Evolutionary conservation across 352 stramenopile genomes (phyloP), one percentile per base, ranked within the genome.

Genomic region (Globisporangium radiosum): DNA sequence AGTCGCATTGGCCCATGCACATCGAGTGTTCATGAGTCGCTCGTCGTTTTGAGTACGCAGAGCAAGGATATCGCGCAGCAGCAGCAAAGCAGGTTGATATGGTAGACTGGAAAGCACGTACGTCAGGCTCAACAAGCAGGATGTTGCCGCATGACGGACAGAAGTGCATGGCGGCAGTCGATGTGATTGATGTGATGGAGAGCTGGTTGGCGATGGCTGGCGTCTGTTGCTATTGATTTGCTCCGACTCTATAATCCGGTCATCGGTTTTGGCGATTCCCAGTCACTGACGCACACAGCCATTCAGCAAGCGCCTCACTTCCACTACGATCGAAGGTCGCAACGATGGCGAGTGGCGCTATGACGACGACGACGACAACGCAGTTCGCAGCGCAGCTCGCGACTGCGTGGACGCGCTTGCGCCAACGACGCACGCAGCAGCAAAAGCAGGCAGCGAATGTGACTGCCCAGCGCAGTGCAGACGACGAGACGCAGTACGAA

Each of bases 101-200:
- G 45, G n/a, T 39, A 62, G 11, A n/a, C 2, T 10, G 5, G 4
- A n/a, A 60, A 37, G 1, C 7, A 63, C 58, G 17, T 64, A 94
- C 84, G 65, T 92, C 83, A 43, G 88, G 78, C 70, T 96, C 88
- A 14, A 96, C 81, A 66, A 96, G 84, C 60, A 97, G 70, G 63
- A 97, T 90, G 69, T 94, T 96, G 13, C 87, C 85, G 66, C 88
- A 95, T 13, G 60, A 90, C n/a, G 87, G 87, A 68, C 88, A 96
- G 78, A 96, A 96, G 63, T 88, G 87, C 87, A 96, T 96, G 62
- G 51, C 52, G 42, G 15, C 25, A 33, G 25, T 33, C 25, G 25
- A 33, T 33, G 25, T 33, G 25, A 33, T 33, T 33, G 25, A 33
- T 33, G 25, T 33, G 25, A 33, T 33, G 25, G 25, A 33, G 17